Percentiles rank a stretch among this genome's conserved stretches.
These are phyloP conservation scores for Alternaria burnsii DNA, from an alignment of 2,329 filamentous ascomycete genomes.

Conservation along the genomic window DNA sequence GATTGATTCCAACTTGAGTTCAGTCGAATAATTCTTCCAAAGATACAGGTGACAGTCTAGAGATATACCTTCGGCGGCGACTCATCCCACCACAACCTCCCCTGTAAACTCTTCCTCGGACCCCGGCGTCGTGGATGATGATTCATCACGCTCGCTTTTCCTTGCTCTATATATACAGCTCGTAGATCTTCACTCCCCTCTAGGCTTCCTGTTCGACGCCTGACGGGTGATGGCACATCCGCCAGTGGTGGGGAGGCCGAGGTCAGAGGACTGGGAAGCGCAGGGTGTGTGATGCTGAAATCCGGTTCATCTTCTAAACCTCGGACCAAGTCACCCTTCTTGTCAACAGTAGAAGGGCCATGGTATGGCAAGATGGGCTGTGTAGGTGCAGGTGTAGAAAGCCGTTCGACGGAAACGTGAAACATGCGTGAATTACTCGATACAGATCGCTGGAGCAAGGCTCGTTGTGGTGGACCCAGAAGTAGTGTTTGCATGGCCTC, in stretches of 20 bases:
- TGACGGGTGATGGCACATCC: background rate
- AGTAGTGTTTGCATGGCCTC: constrained; percentile 5
- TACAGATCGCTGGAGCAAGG: background rate
- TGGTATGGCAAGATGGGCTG: background rate
- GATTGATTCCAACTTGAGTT: no score
- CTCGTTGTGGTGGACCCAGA: constrained; percentile 2
- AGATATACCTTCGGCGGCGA: background rate
- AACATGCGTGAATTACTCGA: constrained; percentile 6
- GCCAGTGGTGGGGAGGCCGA: background rate
- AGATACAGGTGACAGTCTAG: background rate
- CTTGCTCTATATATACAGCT: constrained; percentile 1
- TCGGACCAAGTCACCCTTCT: background rate
- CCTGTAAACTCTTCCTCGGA: constrained; percentile 1
- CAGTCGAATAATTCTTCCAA: no score
- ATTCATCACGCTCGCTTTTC: background rate
- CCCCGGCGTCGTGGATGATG: background rate
- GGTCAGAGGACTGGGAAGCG: background rate
- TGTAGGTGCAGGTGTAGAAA: background rate
- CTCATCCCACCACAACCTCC: constrained; percentile 1
- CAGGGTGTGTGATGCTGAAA: constrained; percentile 8
- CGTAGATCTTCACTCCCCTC: background rate
- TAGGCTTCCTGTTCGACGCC: background rate
- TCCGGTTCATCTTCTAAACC: background rate
- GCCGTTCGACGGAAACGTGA: background rate
- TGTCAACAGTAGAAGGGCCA: background rate